A percentile compares a stretch with the other conserved stretches of the same genome.
Conservation (phyloP, 2,329 filamentous ascomycete species). For the Phaeosphaeriaceae sp. region DNA sequence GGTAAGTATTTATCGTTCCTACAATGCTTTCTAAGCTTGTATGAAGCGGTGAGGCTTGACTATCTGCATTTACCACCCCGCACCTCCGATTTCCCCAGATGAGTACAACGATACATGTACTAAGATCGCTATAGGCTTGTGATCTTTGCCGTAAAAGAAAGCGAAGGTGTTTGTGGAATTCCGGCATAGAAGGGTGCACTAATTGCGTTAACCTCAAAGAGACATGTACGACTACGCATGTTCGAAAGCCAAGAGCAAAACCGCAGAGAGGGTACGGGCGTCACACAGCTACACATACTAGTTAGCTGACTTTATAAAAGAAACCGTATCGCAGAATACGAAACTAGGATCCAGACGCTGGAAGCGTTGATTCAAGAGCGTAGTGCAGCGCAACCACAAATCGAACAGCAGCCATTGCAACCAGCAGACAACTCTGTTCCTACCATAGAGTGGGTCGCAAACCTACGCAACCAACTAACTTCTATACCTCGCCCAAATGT, state of each 20-base stretch:
- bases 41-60: neutral
- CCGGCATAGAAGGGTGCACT: slow-evolving; percentile 24
- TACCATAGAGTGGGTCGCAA: slow-evolving; percentile 23
- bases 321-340: slow-evolving; percentile 32
- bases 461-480: slow-evolving; percentile 27
- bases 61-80: neutral
- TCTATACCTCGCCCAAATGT: slow-evolving; percentile 14
- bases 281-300: too few relatives aligned
- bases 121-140: slow-evolving; percentile 20
- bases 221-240: slow-evolving; percentile 30
- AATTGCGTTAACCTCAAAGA: slow-evolving; percentile 30
- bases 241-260: slow-evolving; percentile 29
- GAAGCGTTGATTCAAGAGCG: slow-evolving; percentile 31
- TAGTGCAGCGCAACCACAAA: slow-evolving; percentile 25
- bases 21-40: neutral
- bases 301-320: slow-evolving; percentile 3
- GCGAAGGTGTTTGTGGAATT: slow-evolving; percentile 29
- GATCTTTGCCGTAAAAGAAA: slow-evolving; percentile 37
- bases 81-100: neutral
- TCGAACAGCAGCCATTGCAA: slow-evolving; percentile 21
- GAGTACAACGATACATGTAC: neutral
- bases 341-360: slow-evolving; percentile 28
- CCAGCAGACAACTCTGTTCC: slow-evolving; percentile 18
- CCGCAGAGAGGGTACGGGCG: slow-evolving; percentile 27
- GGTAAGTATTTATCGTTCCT: slow-evolving; percentile 12